phyloP scores from a whole-genome alignment of 176 grass and related monocot species.

The Lolium perenne region DNA sequence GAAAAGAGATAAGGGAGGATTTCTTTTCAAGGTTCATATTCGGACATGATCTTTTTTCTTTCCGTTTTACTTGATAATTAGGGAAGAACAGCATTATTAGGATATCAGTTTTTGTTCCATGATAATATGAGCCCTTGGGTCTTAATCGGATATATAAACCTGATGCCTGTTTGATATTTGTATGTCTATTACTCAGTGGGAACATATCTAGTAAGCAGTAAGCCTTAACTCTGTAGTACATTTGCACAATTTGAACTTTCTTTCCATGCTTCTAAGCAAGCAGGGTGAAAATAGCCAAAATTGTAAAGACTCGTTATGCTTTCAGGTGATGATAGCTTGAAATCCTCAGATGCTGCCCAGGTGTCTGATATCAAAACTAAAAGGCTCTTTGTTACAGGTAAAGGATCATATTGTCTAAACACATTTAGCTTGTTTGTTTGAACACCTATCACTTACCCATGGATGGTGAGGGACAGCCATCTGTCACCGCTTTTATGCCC shows the following conservation, averaged over 20 bases:
- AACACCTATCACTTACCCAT: constrained; percentile 22
- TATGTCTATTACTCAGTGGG: constrained; percentile 21
- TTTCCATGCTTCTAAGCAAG: constrained; percentile 3
- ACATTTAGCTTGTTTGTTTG: constrained; percentile 32
- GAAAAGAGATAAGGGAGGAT: neutral
- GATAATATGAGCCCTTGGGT: neutral
- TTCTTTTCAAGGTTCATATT: neutral
- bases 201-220: constrained; percentile 21
- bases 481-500: too few relatives aligned
- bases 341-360: constrained; percentile 58
- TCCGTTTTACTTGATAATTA: neutral
- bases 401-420: constrained; percentile 8
- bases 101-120: neutral
- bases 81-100: neutral
- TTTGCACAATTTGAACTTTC: neutral
- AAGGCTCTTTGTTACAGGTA: constrained; percentile 96
- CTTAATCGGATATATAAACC: neutral
- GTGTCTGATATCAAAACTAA: constrained; percentile 67
- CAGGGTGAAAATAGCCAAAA: neutral
- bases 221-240: neutral
- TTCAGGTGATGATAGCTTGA: constrained; percentile 56
- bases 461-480: neutral
- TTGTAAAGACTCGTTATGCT: constrained; percentile 17
- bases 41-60: neutral
- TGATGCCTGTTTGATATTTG: neutral